Evolutionary conservation across 345 rosid species (phyloP).

Genomic region (Eucalyptus fibrosa): DNA sequence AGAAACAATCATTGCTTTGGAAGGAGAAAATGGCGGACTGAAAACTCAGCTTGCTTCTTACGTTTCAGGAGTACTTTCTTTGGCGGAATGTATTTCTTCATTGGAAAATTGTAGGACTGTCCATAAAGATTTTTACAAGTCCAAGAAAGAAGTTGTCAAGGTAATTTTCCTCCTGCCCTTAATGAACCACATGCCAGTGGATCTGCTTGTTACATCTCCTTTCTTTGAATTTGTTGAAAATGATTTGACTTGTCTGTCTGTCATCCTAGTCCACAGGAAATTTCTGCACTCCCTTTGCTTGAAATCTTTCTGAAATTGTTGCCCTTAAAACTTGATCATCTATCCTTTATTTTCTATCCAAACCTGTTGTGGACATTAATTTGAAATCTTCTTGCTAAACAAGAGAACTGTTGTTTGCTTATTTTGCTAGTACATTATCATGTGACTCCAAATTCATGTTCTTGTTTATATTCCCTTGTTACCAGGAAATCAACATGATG

Average conservation of each 20-base stretch:
- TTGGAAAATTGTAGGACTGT: slow-evolving; percentile 28
- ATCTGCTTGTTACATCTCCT: not conserved
- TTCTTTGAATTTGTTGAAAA: not conserved
- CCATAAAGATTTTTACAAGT: not conserved
- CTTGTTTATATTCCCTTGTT: not conserved
- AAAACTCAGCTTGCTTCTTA: slow-evolving; percentile 32
- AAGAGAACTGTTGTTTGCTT: not conserved
- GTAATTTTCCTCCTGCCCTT: not conserved
- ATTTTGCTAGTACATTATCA: not conserved
- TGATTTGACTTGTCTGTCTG: not conserved
- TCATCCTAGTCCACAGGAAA: not conserved
- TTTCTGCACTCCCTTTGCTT: not conserved
- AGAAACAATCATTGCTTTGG: slow-evolving; percentile 38
- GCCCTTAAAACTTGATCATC: not conserved
- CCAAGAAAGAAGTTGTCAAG: slow-evolving; percentile 25
- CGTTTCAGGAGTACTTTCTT: slow-evolving; percentile 29
- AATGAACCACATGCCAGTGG: not conserved
- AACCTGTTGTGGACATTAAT: not conserved
- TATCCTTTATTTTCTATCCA: not conserved
- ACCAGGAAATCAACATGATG: slow-evolving; percentile 31
- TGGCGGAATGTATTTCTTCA: slow-evolving; percentile 37
- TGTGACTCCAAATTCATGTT: not conserved
- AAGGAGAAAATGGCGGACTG: slow-evolving; percentile 38
- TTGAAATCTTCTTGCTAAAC: not conserved
- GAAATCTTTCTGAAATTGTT: not conserved